phyloP scores from a whole-genome alignment of 257 asterid species.

The Forsythia suspensa region DNA sequence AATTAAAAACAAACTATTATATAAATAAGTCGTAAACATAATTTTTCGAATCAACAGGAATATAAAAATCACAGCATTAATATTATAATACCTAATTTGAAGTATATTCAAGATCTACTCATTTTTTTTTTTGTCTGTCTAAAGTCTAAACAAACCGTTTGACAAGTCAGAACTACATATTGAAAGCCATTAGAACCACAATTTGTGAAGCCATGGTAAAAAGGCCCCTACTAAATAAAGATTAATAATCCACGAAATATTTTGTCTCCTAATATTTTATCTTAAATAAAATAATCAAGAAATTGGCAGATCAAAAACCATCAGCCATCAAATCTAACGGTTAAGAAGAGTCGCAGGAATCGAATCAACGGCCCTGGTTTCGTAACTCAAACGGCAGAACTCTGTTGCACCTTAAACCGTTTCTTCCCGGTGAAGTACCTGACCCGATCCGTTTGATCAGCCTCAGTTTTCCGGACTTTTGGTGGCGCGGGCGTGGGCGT shows the following conservation, averaged over 20 bases:
- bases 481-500: slow-evolving; percentile 16
- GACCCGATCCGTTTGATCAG: slow-evolving; percentile 19
- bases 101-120: no score
- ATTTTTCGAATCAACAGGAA: no score
- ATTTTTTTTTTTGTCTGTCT: no score
- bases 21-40: no score
- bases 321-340: slow-evolving; percentile 24
- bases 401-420: slow-evolving; percentile 22
- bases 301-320: slow-evolving; percentile 3
- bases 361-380: slow-evolving; percentile 30
- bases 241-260: not conserved
- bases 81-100: not conserved
- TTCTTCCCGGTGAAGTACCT: slow-evolving; percentile 28
- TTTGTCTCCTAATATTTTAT: slow-evolving; percentile 3
- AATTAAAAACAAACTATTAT: no score
- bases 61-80: no score
- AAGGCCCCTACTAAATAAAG: not conserved
- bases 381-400: slow-evolving; percentile 4
- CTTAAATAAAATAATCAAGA: slow-evolving; percentile 6
- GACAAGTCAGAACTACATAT: not conserved
- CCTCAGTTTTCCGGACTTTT: slow-evolving; percentile 11
- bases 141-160: not conserved
- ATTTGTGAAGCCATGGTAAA: not conserved
- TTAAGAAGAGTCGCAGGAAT: slow-evolving; percentile 17
- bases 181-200: not conserved